Evolutionary conservation across 2,329 filamentous ascomycete genomes (phyloP).

Genomic region (Pseudocercospora vitis): DNA sequence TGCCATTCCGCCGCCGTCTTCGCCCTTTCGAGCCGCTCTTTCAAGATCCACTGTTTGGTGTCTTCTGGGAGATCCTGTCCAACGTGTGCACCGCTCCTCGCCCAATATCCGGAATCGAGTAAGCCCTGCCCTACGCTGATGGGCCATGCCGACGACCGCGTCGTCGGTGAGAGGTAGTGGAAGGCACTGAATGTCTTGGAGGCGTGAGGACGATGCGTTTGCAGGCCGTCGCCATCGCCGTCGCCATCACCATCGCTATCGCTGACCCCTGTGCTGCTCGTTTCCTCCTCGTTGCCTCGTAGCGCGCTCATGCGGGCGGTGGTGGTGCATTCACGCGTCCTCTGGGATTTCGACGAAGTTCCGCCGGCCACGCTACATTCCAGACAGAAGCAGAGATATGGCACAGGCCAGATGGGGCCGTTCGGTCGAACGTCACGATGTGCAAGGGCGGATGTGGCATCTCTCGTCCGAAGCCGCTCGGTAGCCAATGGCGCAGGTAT

Average conservation of each 20-base stretch:
- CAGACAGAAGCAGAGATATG: not conserved
- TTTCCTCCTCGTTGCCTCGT: not conserved
- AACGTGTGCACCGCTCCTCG: constrained; percentile 11
- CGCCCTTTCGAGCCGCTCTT: constrained; percentile 19
- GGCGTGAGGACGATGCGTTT: not conserved
- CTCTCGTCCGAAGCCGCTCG: not conserved
- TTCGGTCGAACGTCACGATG: not conserved
- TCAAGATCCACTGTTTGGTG: constrained; percentile 14
- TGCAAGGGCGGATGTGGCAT: not conserved
- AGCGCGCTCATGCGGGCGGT: not conserved
- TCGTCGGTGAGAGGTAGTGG: not conserved
- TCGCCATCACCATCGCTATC: not conserved
- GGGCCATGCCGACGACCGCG: constrained; percentile 16
- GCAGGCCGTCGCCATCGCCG: not conserved
- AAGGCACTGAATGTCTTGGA: constrained; percentile 2
- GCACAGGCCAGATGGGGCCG: not conserved
- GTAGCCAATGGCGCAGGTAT: not conserved
- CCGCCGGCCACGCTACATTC: not conserved
- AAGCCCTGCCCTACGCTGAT: constrained; percentile 21
- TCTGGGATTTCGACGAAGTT: not conserved
- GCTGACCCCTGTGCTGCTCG: not conserved
- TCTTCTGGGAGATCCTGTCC: constrained; percentile 4
- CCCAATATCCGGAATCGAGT: constrained; percentile 12
- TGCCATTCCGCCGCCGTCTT: constrained; percentile 20
- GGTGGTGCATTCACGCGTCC: not conserved